A percentile compares a stretch with the other conserved stretches of the same genome.
These are phyloP conservation scores for Pleurostoma richardsiae DNA, from an alignment of 2,329 filamentous ascomycete genomes.

Conservation along the genomic window DNA sequence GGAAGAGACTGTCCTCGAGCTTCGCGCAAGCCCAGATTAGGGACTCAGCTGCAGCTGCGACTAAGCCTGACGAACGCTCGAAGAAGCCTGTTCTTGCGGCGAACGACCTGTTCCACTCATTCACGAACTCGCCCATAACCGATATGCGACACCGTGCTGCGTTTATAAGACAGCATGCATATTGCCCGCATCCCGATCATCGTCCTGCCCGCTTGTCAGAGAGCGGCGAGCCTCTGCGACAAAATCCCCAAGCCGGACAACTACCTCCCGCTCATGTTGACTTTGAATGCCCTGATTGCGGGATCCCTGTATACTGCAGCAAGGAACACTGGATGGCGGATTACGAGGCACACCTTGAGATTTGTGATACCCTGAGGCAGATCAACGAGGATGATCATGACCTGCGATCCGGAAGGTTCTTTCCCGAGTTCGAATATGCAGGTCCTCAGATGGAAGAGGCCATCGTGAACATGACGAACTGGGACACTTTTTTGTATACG, in stretches of 20 bases:
- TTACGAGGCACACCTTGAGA: conserved; percentile 86
- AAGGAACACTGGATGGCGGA: conserved; percentile 95
- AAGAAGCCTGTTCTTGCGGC: conserved; percentile 45
- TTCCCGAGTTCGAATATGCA: conserved; percentile 90
- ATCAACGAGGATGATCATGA: conserved; percentile 99
- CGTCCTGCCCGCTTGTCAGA: conserved; percentile 66
- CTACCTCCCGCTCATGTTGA: conserved; percentile 75
- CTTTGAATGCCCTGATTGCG: conserved; percentile 96
- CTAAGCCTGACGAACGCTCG: conserved; percentile 7
- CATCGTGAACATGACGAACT: conserved; percentile 94
- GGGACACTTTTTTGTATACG: conserved; percentile 95
- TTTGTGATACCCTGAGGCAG: conserved; percentile 86
- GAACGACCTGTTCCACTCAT: conserved; percentile 90
- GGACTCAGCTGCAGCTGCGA: not conserved
- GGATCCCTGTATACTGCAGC: conserved; percentile 87
- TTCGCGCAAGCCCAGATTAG: conserved; percentile 5
- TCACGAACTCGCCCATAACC: conserved; percentile 81
- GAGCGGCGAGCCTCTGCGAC: conserved; percentile 58
- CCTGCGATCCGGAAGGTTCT: conserved; percentile 81
- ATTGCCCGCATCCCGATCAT: conserved; percentile 88
- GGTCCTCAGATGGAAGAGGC: conserved; percentile 87
- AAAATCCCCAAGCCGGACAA: conserved; percentile 37
- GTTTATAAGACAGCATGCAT: conserved; percentile 88
- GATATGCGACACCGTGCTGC: conserved; percentile 83
- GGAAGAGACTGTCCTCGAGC: conserved; percentile 4